Base-by-base conservation (phyloP, 2,329 filamentous ascomycete species). In the Alternaria gaisen region DNA sequence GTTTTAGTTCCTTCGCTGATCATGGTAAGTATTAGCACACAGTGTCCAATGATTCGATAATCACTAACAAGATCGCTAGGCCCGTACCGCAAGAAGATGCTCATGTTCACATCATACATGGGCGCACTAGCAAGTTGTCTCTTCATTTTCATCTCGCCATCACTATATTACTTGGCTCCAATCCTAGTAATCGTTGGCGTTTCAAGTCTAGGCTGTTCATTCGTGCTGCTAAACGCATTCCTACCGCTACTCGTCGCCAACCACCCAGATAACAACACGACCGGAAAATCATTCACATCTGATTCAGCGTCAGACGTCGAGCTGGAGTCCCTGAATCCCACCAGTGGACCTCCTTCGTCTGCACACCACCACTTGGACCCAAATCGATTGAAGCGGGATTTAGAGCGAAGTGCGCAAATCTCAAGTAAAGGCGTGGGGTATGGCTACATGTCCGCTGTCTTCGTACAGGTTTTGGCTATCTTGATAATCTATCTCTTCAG, bases 181-280 rank as follows among this genome's bases (percentile, higher is more conserved):
- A 66, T 97, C 3, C 83, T 97, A 41, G 92, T 93, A 28, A 91
- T 97, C 65, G 82, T 97, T 41, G 91, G 92, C 42, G 97, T 97
- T 72, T 94, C 92, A 1, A 93, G 92, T 40, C 93, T 97, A 68
- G 94, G 94, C 18, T 93, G 92, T n/a, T 97, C 93, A 0, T 97
- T 97, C 77, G 94, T 97, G 3, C 83, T 98, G n/a, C 83, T 97
- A 24, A 98, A 98, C 80, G 95, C 93, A 0, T 97, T 97, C 70
- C 82, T 98, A 22, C 94, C 94, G 0, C 83, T 97, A 3, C 84
- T 97, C 12, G 93, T 97, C 48, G 87, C 93, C 42, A 89, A 96
- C 69, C 91, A 97, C 75, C 90, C 91, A 3, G 60, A 74, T n/a
- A 63, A 62, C 10, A 61, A 57, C 9, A 52, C 70, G 1, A 40